A percentile compares a stretch with the other conserved stretches of the same genome.
phyloP scores from a whole-genome alignment of 2,329 filamentous ascomycete genomes.

The Neofusicoccum ribis region DNA sequence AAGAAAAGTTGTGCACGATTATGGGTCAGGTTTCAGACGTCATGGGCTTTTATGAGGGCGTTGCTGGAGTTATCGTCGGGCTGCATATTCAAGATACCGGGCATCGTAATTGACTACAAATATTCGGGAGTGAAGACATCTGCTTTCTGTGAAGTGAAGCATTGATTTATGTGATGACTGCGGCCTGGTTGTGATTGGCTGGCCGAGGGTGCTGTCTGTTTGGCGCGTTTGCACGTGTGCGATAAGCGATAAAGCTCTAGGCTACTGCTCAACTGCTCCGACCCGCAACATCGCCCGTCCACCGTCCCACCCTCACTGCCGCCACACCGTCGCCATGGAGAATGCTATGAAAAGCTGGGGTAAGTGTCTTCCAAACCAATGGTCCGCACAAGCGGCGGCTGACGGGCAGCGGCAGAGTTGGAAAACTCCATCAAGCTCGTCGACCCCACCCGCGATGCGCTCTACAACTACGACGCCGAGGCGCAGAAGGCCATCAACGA shows the following conservation, averaged over 20 bases:
- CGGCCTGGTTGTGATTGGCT: background rate
- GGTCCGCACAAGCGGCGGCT: constrained; percentile 23
- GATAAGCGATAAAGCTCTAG: constrained; percentile 19
- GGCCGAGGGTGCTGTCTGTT: background rate
- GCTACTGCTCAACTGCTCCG: constrained; percentile 1
- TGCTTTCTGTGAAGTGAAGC: background rate
- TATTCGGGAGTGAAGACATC: background rate
- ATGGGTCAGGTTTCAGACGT: background rate
- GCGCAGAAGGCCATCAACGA: constrained; percentile 67
- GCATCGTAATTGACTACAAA: background rate
- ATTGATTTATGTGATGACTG: background rate
- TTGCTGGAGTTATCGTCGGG: background rate
- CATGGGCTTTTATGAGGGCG: background rate
- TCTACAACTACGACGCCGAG: constrained; percentile 77
- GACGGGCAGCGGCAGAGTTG: constrained; percentile 61
- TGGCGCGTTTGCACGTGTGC: constrained; percentile 5
- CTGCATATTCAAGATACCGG: constrained; percentile 1
- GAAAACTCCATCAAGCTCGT: constrained; percentile 81
- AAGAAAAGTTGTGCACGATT: constrained; percentile 3
- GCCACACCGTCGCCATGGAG: constrained; percentile 45
- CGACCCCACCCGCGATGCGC: constrained; percentile 83
- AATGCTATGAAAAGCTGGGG: constrained; percentile 63
- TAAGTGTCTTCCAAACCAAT: constrained; percentile 35
- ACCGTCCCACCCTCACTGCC: background rate
- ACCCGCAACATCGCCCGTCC: constrained; percentile 1